Conservation (phyloP, 1,284 basidiomycete species). For the Heliocybe sulcata region DNA sequence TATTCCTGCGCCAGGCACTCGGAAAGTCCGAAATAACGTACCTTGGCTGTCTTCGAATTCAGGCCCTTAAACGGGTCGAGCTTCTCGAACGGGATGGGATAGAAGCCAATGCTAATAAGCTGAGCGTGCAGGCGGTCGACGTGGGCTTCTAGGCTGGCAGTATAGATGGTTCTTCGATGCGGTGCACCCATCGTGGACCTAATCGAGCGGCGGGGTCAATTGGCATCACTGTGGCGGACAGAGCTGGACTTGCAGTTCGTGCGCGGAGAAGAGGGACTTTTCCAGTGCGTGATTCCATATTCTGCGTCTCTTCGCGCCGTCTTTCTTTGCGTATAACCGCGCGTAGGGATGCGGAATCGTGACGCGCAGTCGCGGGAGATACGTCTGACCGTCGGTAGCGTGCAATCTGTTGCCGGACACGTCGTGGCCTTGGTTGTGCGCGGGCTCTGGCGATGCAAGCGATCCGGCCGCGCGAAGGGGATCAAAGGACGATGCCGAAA, state of each 20-base stretch:
- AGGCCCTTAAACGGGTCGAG: constrained; percentile 52
- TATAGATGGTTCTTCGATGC: constrained; percentile 51
- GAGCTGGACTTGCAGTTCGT: constrained; percentile 47
- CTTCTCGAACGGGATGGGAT: constrained; percentile 43
- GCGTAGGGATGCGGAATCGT: constrained; percentile 57
- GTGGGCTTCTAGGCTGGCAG: constrained; percentile 54
- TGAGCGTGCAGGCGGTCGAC: constrained; percentile 52
- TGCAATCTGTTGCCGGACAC: neutral
- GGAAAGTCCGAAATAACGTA: constrained; percentile 15
- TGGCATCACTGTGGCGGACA: neutral
- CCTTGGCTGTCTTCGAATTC: constrained; percentile 69
- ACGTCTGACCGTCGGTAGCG: constrained; percentile 3
- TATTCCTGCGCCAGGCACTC: neutral
- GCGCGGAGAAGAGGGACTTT: constrained; percentile 57
- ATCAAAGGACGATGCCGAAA: neutral
- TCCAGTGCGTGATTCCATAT: constrained; percentile 72
- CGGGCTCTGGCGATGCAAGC: neutral
- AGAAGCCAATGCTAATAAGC: constrained; percentile 40
- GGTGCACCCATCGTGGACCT: constrained; percentile 62
- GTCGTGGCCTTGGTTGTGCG: neutral
- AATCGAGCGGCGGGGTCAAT: neutral
- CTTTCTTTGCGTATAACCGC: constrained; percentile 53
- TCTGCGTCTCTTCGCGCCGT: constrained; percentile 55
- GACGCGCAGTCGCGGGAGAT: constrained; percentile 16
- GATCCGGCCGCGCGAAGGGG: neutral